These are phyloP conservation scores for Lodderomyces metapsilosis DNA, from an alignment of 1,139 yeast species.

Conservation along the genomic window DNA sequence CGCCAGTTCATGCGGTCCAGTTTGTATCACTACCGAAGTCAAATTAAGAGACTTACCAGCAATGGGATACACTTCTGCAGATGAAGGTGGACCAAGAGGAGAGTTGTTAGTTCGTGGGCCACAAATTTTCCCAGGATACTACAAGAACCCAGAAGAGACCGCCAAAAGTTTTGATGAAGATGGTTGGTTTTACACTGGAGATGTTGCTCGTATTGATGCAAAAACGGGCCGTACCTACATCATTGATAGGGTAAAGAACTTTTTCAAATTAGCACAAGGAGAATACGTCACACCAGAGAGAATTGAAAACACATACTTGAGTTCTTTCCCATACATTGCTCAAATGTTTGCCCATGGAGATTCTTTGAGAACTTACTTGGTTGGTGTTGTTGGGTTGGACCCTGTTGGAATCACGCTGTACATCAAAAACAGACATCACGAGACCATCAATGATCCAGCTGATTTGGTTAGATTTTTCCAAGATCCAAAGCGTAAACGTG, in stretches of 20 bases:
- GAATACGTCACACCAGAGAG: too few species aligned
- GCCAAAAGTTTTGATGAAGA: too few species aligned
- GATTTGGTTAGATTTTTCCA: constrained; percentile 30
- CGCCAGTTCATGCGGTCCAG: constrained; percentile 46
- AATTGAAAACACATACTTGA: too few species aligned
- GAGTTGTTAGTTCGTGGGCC: constrained; percentile 42
- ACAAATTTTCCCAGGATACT: constrained; percentile 38
- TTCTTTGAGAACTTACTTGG: too few species aligned
- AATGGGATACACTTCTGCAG: constrained; percentile 33
- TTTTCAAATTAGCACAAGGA: too few species aligned
- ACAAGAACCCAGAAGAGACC: constrained; percentile 44
- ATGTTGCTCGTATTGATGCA: too few species aligned
- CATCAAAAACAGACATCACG: constrained; percentile 18
- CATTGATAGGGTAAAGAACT: too few species aligned
- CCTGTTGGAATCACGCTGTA: constrained; percentile 19
- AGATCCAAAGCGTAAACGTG: constrained; percentile 24
- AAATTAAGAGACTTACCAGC: constrained; percentile 38
- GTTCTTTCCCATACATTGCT: too few species aligned
- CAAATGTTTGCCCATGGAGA: too few species aligned
- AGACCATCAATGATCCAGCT: constrained; percentile 18
- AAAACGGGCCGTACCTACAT: too few species aligned
- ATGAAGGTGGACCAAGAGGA: constrained; percentile 40
- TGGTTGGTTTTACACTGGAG: too few species aligned
- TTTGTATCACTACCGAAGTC: constrained; percentile 35
- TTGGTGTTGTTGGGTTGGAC: constrained; percentile 59